phyloP scores from a whole-genome alignment of 2,329 filamentous ascomycete species.

The Botryotinia calthae region DNA sequence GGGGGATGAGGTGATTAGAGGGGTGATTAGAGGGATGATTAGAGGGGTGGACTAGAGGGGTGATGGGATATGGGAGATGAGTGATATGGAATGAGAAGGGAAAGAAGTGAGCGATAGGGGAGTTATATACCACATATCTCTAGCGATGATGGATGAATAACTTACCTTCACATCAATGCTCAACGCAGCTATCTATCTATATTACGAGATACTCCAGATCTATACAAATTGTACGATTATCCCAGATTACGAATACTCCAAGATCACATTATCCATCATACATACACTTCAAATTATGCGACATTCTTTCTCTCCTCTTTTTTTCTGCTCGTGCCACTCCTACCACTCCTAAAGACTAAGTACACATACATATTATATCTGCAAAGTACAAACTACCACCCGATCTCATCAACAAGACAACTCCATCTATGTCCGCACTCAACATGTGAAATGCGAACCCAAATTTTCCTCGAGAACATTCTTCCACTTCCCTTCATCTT shows the following conservation, averaged over 20 bases:
- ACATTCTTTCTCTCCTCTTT: too few relatives aligned
- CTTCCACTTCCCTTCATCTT: not conserved
- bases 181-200: not conserved
- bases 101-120: not conserved
- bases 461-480: not conserved
- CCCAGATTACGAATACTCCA: not conserved
- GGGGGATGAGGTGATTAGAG: too few relatives aligned
- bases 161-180: too few relatives aligned
- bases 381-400: too few relatives aligned
- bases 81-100: too few relatives aligned
- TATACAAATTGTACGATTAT: not conserved
- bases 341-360: not conserved
- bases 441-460: too few relatives aligned
- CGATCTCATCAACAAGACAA: too few relatives aligned
- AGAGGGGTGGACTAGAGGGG: too few relatives aligned
- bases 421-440: too few relatives aligned
- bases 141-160: not conserved
- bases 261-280: not conserved
- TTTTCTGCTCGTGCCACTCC: too few relatives aligned
- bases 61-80: too few relatives aligned
- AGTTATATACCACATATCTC: not conserved
- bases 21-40: too few relatives aligned
- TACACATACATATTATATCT: not conserved
- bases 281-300: not conserved
- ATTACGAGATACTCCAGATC: not conserved